These are phyloP conservation scores for Eucalyptus microcorys DNA, from an alignment of 345 rosid species.

Conservation along the genomic window DNA sequence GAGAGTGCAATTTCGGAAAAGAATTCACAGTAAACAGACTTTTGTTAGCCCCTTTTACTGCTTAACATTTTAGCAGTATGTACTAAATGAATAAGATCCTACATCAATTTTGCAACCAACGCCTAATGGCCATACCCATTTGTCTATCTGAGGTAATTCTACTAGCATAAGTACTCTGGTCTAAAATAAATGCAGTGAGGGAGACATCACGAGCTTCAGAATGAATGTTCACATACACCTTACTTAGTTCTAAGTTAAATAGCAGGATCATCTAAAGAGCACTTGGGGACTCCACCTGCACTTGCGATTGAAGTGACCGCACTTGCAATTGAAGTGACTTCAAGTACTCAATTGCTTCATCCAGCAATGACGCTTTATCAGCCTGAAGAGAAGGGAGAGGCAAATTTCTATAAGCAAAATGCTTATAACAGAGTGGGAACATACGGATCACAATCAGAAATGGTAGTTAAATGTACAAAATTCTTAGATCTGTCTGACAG, in stretches of 20 bases:
- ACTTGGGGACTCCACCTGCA: conserved; percentile 20
- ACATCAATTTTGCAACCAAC: background rate
- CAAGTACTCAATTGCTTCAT: conserved; percentile 37
- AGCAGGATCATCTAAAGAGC: background rate
- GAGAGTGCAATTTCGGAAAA: background rate
- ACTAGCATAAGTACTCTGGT: background rate
- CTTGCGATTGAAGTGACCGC: background rate
- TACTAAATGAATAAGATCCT: background rate
- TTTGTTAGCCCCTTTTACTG: background rate
- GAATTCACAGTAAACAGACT: background rate
- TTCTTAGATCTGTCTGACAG: background rate
- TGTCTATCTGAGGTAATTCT: background rate
- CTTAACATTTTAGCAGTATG: background rate
- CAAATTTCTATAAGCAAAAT: background rate
- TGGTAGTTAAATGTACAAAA: background rate
- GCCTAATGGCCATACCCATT: background rate
- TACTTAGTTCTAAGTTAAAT: background rate
- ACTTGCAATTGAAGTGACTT: conserved; percentile 33
- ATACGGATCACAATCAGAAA: background rate
- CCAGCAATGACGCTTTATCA: conserved; percentile 41
- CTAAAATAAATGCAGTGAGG: background rate
- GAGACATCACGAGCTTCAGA: background rate
- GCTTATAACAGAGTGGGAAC: background rate
- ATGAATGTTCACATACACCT: background rate
- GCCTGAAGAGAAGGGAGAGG: conserved; percentile 13